These are phyloP conservation scores for Magnusiomyces fungicola DNA, from an alignment of 1,139 yeast genomes.

Conservation along the genomic window DNA sequence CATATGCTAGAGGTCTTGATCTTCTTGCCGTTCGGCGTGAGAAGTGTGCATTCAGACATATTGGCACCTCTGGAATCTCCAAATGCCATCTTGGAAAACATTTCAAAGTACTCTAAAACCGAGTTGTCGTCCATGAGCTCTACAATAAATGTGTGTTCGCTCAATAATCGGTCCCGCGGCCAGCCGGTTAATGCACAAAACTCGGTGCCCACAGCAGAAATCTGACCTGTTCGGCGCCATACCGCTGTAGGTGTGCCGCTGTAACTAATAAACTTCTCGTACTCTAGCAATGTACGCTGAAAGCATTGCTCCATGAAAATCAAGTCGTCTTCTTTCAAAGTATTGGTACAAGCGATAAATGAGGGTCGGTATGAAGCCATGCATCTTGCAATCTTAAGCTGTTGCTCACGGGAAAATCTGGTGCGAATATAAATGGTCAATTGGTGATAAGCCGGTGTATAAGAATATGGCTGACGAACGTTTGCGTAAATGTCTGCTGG, in stretches of 20 bases:
- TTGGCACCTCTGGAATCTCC: constrained; percentile 84
- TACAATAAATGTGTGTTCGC: constrained; percentile 58
- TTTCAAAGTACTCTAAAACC: constrained; percentile 78
- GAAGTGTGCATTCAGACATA: constrained; percentile 75
- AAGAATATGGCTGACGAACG: constrained; percentile 57
- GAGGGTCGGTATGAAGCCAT: constrained; percentile 89
- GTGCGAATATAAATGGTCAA: constrained; percentile 65
- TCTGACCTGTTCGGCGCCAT: constrained; percentile 92
- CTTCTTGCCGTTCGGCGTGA: constrained; percentile 45
- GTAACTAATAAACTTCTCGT: constrained; percentile 70
- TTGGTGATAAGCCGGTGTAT: constrained; percentile 84
- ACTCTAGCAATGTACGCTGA: constrained; percentile 80
- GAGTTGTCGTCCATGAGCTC: constrained; percentile 83
- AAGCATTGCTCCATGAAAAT: constrained; percentile 94
- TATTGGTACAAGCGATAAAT: constrained; percentile 85
- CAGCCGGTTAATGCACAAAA: constrained; percentile 86
- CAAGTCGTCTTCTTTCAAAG: constrained; percentile 80
- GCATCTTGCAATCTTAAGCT: constrained; percentile 78
- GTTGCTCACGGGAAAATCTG: constrained; percentile 62
- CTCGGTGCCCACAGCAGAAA: constrained; percentile 88
- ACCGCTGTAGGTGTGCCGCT: constrained; percentile 93
- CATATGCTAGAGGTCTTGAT: constrained; percentile 77
- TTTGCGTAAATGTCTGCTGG: constrained; percentile 28
- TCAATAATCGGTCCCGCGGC: constrained; percentile 59
- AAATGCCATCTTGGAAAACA: constrained; percentile 79